phyloP scores from a whole-genome alignment of 2,329 filamentous ascomycete genomes.

The Tolypocladium cylindrosporum region DNA sequence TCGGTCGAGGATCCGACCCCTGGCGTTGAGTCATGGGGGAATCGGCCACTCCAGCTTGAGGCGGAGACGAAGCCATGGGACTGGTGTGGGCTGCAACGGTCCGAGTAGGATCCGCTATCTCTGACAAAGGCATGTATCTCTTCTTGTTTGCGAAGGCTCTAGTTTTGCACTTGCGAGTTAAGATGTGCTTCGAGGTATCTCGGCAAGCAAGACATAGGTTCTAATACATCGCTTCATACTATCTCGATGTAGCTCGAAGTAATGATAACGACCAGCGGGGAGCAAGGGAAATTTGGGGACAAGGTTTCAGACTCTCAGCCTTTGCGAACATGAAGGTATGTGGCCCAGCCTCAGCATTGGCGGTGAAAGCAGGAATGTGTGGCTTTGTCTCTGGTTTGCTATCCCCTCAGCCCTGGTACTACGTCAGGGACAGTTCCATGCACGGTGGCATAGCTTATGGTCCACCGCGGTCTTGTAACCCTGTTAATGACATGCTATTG shows the following conservation, averaged over 20 bases:
- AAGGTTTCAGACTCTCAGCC: no score
- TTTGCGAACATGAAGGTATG: not conserved
- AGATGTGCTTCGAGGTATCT: no score
- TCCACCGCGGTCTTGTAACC: not conserved
- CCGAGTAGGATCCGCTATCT: not conserved
- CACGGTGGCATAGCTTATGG: not conserved
- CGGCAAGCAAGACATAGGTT: no score
- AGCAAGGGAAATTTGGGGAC: no score
- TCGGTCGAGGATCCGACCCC: slow-evolving; percentile 3
- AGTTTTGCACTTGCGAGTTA: no score
- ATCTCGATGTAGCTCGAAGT: no score
- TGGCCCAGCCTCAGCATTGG: not conserved
- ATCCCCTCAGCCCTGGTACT: not conserved
- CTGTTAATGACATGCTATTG: not conserved
- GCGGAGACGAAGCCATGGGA: slow-evolving; percentile 7
- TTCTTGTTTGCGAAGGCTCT: no score
- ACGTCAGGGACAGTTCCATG: not conserved
- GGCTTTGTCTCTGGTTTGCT: not conserved
- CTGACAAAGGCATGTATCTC: no score
- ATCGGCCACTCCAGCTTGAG: not conserved
- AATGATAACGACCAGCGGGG: no score
- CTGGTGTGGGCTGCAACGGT: slow-evolving; percentile 4
- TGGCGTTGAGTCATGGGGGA: slow-evolving; percentile 6
- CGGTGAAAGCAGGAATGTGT: not conserved
- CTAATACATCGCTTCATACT: no score